Percentiles rank a stretch among this genome's conserved stretches.
Conservation (phyloP, 352 stramenopile species). For the Phytophthora fragariaefolia region DNA sequence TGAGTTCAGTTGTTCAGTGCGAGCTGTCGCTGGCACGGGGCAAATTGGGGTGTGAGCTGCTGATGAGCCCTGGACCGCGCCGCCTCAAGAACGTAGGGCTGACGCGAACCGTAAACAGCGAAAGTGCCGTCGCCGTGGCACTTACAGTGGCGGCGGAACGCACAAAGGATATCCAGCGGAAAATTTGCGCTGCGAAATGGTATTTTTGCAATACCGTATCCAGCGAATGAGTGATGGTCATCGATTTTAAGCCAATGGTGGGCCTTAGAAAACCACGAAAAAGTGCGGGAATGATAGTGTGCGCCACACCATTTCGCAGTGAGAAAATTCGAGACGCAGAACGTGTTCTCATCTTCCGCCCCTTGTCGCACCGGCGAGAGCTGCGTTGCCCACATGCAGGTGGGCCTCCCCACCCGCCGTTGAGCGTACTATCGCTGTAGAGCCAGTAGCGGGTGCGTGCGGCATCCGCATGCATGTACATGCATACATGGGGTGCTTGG, state of each 20-base stretch:
- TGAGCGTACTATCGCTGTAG: no score
- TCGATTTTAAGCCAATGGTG: slow-evolving; percentile 11
- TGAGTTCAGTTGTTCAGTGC: slow-evolving; percentile 18
- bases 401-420: not conserved
- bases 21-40: slow-evolving; percentile 33
- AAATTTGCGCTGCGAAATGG: slow-evolving; percentile 28
- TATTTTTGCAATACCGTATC: not conserved
- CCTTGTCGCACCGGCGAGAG: slow-evolving; percentile 24
- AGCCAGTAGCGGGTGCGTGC: slow-evolving; percentile 10
- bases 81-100: slow-evolving; percentile 35
- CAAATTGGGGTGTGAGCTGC: slow-evolving; percentile 41
- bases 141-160: slow-evolving; percentile 4
- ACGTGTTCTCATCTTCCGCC: slow-evolving; percentile 19
- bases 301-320: slow-evolving; percentile 22
- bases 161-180: slow-evolving; percentile 37
- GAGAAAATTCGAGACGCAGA: slow-evolving; percentile 24
- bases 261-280: not conserved
- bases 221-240: not conserved
- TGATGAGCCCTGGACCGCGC: slow-evolving; percentile 7
- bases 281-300: slow-evolving; percentile 22
- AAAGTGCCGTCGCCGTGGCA: slow-evolving; percentile 18
- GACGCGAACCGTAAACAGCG: slow-evolving; percentile 35
- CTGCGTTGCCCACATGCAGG: not conserved
- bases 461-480: slow-evolving; percentile 15
- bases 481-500: slow-evolving; percentile 14